Conservation (phyloP, 176 grass and related monocot genomes). For the Paspalum notatum region DNA sequence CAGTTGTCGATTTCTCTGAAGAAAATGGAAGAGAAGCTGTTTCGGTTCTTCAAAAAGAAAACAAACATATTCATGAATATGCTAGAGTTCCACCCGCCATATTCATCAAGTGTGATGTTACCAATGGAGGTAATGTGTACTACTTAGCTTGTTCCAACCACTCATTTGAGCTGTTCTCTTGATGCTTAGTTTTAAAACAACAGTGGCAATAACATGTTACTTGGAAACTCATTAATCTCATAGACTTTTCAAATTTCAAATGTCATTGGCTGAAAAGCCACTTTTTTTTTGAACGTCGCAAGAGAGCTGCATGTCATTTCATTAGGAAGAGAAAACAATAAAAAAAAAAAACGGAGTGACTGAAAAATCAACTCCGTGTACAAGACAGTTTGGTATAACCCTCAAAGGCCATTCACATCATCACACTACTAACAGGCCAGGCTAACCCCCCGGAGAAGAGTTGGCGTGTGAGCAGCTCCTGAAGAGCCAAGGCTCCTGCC, state of each 20-base stretch:
- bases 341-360: no score
- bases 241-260: not conserved
- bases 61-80: conserved; percentile 52
- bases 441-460: no score
- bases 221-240: not conserved
- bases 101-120: conserved; percentile 85
- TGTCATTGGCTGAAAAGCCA: not conserved
- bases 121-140: conserved; percentile 53
- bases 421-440: no score
- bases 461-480: no score
- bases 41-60: conserved; percentile 63
- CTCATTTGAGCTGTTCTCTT: not conserved
- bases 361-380: no score
- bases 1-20: conserved; percentile 71
- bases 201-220: not conserved
- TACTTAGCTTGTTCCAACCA: not conserved
- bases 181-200: not conserved
- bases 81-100: conserved; percentile 57
- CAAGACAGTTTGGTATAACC: no score
- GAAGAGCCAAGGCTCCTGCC: no score
- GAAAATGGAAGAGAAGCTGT: conserved; percentile 69
- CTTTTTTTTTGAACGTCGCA: no score
- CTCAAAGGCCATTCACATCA: no score
- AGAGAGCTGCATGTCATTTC: no score
- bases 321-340: no score